Conservation (phyloP, 75 land plant species). For the Pinus tabuliformis region DNA sequence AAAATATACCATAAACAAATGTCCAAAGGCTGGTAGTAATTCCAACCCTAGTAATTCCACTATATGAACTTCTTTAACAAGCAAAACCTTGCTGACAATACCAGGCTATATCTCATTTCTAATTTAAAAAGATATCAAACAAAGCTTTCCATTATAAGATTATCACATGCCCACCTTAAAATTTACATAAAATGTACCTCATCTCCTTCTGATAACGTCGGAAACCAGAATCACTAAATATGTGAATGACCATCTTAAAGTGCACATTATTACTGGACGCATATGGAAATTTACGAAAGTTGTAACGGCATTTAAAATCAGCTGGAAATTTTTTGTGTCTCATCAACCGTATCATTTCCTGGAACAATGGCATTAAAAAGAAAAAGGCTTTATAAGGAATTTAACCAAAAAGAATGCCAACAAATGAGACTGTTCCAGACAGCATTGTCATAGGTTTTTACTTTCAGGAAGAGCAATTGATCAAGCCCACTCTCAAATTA, state of each 20-base stretch:
- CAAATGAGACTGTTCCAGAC: neutral
- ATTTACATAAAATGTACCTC: slow-evolving; percentile 45
- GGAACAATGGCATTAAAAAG: slow-evolving; percentile 13
- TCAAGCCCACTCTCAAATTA: too few relatives aligned
- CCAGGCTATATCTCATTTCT: too few relatives aligned
- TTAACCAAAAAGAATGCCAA: neutral
- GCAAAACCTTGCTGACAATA: too few relatives aligned
- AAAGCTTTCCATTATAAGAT: neutral
- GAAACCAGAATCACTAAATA: slow-evolving; percentile 82
- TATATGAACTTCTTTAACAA: too few relatives aligned
- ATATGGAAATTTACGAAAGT: slow-evolving; percentile 46
- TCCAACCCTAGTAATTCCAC: too few relatives aligned
- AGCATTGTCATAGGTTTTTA: neutral
- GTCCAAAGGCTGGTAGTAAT: neutral
- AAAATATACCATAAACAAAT: slow-evolving; percentile 1
- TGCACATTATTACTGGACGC: slow-evolving; percentile 38
- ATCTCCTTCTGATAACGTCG: slow-evolving; percentile 92
- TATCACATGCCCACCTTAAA: neutral
- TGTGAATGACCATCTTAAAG: slow-evolving; percentile 90
- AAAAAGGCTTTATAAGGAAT: neutral
- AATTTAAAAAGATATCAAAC: neutral
- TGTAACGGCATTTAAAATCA: slow-evolving; percentile 72
- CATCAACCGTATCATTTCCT: slow-evolving; percentile 89
- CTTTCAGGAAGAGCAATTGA: neutral
- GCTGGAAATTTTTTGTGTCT: slow-evolving; percentile 61